Conservation (phyloP, 139 green algal genomes). For the Picochlorum sp. region DNA sequence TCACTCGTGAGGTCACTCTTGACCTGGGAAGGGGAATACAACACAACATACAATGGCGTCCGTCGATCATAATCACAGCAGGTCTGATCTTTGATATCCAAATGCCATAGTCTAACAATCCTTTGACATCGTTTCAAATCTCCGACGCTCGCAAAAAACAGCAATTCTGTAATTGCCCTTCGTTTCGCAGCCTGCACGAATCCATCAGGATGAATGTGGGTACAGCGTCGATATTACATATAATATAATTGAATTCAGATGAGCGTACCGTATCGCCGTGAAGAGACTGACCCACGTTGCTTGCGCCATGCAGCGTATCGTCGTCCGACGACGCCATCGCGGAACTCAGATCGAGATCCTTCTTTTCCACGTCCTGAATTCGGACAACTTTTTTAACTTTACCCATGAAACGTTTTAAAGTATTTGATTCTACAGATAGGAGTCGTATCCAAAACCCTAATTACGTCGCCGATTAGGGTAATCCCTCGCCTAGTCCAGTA, state of each 20-base stretch:
- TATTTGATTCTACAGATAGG: background rate
- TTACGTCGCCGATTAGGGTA: too few relatives aligned
- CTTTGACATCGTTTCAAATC: constrained; percentile 62
- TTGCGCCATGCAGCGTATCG: constrained; percentile 6
- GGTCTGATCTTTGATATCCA: constrained; percentile 55
- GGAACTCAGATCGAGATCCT: background rate
- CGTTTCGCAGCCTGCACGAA: constrained; percentile 61
- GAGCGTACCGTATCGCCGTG: constrained; percentile 25
- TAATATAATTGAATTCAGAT: too few relatives aligned
- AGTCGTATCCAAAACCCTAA: too few relatives aligned
- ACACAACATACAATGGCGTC: constrained; percentile 63
- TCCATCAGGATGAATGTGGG: background rate
- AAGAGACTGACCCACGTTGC: constrained; percentile 14
- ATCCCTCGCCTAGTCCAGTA: too few relatives aligned
- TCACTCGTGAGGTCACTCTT: too few relatives aligned
- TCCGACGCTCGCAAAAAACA: constrained; percentile 80
- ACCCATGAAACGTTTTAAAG: background rate
- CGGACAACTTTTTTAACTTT: constrained; percentile 1
- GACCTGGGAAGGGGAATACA: too few relatives aligned
- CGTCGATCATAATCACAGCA: constrained; percentile 82
- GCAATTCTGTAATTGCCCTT: constrained; percentile 75
- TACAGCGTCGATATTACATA: too few relatives aligned
- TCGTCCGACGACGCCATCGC: background rate
- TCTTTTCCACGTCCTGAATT: background rate
- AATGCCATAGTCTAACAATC: constrained; percentile 58